phyloP scores from a whole-genome alignment of 2,329 filamentous ascomycete species.

The Penicillium rolfsii region DNA sequence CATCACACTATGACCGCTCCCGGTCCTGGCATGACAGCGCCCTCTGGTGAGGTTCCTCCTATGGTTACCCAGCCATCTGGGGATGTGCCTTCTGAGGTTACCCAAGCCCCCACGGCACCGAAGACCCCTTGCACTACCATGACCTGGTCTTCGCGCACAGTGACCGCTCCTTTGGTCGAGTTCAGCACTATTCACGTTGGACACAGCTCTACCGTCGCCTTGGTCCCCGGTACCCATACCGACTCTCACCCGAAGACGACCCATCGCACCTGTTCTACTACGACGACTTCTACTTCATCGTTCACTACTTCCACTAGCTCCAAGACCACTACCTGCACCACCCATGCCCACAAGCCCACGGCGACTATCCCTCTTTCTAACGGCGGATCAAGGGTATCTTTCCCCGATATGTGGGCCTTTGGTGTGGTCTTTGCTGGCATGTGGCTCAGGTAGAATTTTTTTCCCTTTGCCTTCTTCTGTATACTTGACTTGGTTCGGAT shows the following conservation, averaged over 20 bases:
- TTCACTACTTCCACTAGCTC: background rate
- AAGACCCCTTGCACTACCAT: constrained; percentile 39
- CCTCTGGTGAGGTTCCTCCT: background rate
- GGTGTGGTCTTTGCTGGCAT: constrained; percentile 1
- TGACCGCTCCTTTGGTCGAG: constrained; percentile 47
- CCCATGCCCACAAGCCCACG: constrained; percentile 5
- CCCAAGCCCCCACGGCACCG: constrained; percentile 18
- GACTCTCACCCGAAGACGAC: background rate
- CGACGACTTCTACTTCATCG: background rate
- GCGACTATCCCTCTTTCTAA: constrained; percentile 1
- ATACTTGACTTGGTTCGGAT: constrained; percentile 1
- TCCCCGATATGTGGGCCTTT: constrained; percentile 8
- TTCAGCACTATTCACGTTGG: constrained; percentile 38
- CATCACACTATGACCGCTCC: constrained; percentile 14
- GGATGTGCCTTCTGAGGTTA: constrained; percentile 1
- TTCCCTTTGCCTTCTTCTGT: background rate
- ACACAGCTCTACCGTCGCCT: constrained; percentile 19
- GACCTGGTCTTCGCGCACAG: constrained; percentile 39
- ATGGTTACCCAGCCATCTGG: constrained; percentile 8
- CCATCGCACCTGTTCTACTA: background rate
- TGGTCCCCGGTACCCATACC: constrained; percentile 1
- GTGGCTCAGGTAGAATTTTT: background rate
- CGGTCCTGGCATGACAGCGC: background rate
- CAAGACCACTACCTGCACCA: background rate
- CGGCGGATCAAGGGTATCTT: background rate